These are phyloP conservation scores for Arthroderma uncinatum DNA, from an alignment of 2,329 filamentous ascomycete genomes.

Conservation along the genomic window DNA sequence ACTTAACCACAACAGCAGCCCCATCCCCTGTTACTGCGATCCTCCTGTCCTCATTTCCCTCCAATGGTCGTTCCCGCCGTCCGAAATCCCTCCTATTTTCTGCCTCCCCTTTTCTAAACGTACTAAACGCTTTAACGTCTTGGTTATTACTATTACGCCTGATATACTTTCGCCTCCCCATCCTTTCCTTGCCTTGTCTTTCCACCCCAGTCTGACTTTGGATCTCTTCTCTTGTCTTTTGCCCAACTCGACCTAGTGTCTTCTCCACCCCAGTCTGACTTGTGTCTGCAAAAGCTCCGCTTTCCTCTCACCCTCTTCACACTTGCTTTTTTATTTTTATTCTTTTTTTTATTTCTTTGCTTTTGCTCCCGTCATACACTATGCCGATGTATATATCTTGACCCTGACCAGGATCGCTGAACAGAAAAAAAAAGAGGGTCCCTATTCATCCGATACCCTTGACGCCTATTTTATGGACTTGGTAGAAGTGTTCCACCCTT, in stretches of 20 bases:
- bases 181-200: constrained; percentile 8
- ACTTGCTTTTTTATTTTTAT: constrained; percentile 3
- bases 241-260: constrained; percentile 3
- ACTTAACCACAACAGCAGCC: neutral
- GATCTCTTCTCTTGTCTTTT: constrained; percentile 1
- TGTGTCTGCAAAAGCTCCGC: constrained; percentile 4
- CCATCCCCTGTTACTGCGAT: neutral
- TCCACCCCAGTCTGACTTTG: constrained; percentile 2
- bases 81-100: neutral
- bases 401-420: constrained; percentile 4
- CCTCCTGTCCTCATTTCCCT: constrained; percentile 1
- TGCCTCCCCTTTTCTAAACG: neutral
- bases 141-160: neutral
- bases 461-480: neutral
- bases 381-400: constrained; percentile 4
- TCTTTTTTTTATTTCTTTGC: constrained; percentile 1
- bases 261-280: constrained; percentile 5
- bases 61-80: constrained; percentile 1
- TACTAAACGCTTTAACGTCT: constrained; percentile 4
- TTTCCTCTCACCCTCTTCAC: neutral
- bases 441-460: constrained; percentile 7
- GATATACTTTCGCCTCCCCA: constrained; percentile 6
- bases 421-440: constrained; percentile 7
- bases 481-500: neutral
- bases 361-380: constrained; percentile 4